Evolutionary conservation across 495 filamentous ascomycete species (phyloP).

Genomic region (Rostrohypoxylon terebratum): DNA sequence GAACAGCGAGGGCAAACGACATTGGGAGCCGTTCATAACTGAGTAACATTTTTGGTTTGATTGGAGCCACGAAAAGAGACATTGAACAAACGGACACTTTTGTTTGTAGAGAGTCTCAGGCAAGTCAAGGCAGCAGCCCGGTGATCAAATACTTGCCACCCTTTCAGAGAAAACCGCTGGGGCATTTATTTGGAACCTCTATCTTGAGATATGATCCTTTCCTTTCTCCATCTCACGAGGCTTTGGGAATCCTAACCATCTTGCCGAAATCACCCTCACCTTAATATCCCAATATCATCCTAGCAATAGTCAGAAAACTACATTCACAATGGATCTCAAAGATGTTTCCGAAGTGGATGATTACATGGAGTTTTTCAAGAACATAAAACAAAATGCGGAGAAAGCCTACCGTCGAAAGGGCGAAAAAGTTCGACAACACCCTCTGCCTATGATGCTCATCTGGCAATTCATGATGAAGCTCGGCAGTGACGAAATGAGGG

Average conservation of each 20-base stretch:
- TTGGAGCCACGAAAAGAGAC: constrained; percentile 11
- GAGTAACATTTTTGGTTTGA: neutral
- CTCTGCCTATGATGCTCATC: constrained; percentile 6
- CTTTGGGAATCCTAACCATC: neutral
- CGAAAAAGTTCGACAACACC: constrained; percentile 34
- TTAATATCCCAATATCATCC: neutral
- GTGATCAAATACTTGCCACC: neutral
- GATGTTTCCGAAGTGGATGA: neutral
- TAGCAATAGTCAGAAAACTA: neutral
- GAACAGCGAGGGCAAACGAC: neutral
- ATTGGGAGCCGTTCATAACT: neutral
- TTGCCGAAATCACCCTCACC: neutral
- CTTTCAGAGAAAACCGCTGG: neutral
- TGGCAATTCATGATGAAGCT: constrained; percentile 12
- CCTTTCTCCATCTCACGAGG: no score
- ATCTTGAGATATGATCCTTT: neutral
- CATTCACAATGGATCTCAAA: constrained; percentile 13
- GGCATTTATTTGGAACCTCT: no score
- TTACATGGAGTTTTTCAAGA: neutral
- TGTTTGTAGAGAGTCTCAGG: neutral
- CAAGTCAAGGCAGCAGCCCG: neutral
- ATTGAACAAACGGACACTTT: neutral
- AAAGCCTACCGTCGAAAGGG: constrained; percentile 28
- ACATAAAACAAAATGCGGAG: constrained; percentile 8
- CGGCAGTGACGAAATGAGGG: neutral